phyloP scores from a whole-genome alignment of 257 asterid species.

The Catharanthus roseus region DNA sequence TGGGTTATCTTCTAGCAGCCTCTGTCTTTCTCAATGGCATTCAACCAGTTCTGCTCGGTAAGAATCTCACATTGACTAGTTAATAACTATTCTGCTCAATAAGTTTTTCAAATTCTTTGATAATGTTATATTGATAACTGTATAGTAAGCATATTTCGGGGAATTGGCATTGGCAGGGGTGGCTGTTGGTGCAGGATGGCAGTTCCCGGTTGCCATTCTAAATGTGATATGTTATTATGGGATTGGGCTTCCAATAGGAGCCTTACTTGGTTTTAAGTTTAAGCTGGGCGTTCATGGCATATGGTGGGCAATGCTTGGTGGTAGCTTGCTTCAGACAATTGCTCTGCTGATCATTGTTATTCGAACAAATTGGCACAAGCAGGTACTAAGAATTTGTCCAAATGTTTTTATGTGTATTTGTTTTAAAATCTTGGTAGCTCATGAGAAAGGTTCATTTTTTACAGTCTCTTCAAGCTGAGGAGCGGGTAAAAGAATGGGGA shows the following conservation, averaged over 20 bases:
- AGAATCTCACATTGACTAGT: no score
- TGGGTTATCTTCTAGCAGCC: constrained; percentile 30
- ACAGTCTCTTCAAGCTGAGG: constrained; percentile 37
- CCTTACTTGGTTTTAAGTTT: constrained; percentile 30
- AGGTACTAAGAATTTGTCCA: constrained; percentile 20
- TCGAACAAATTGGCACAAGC: constrained; percentile 31
- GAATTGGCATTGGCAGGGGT: constrained; percentile 23
- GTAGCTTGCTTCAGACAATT: constrained; percentile 31
- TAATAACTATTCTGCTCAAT: constrained; percentile 32
- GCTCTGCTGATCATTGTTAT: constrained; percentile 15
- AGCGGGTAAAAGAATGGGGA: constrained; percentile 33
- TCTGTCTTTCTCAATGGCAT: constrained; percentile 27
- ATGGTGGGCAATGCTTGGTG: constrained; percentile 36
- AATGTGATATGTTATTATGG: constrained; percentile 26
- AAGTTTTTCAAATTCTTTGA: neutral
- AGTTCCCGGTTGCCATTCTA: constrained; percentile 28
- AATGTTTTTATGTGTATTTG: no score
- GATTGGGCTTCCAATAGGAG: constrained; percentile 35
- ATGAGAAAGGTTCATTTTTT: neutral
- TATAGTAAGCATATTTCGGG: neutral
- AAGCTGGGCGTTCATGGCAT: constrained; percentile 33
- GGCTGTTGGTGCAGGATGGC: constrained; percentile 46
- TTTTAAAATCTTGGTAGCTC: neutral
- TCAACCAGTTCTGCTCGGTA: constrained; percentile 33
- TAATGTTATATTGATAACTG: neutral